A percentile compares a stretch with the other conserved stretches of the same genome.
Conservation (phyloP, 352 stramenopile genomes). For the Elongisporangium anandrum region DNA sequence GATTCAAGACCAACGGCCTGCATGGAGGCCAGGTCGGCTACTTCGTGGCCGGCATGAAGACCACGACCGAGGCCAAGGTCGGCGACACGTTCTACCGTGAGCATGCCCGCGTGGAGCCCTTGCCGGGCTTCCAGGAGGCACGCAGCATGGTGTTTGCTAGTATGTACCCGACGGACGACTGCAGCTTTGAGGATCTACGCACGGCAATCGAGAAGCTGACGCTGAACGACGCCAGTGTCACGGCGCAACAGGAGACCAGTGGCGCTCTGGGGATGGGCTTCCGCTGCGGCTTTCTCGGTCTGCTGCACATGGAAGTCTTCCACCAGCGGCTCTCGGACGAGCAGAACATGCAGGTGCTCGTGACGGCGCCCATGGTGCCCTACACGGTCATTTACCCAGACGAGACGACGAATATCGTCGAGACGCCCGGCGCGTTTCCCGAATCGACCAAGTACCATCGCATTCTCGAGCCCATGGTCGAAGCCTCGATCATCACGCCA, state of each 20-base stretch:
- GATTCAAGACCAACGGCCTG: slow-evolving; percentile 71
- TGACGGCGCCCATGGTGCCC: slow-evolving; percentile 98
- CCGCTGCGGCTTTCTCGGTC: slow-evolving; percentile 95
- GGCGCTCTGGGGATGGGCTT: slow-evolving; percentile 94
- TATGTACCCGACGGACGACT: slow-evolving; percentile 96
- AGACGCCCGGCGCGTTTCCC: slow-evolving; percentile 76
- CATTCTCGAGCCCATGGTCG: slow-evolving; percentile 95
- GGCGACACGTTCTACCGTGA: slow-evolving; percentile 84
- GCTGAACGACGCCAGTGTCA: slow-evolving; percentile 97
- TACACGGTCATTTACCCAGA: slow-evolving; percentile 89
- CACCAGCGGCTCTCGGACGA: slow-evolving; percentile 97
- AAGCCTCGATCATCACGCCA: slow-evolving; percentile 95
- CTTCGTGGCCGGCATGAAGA: slow-evolving; percentile 96
- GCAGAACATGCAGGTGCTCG: slow-evolving; percentile 96
- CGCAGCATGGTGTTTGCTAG: slow-evolving; percentile 98
- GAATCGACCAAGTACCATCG: slow-evolving; percentile 85
- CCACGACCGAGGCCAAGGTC: slow-evolving; percentile 95
- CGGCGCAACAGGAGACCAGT: slow-evolving; percentile 94
- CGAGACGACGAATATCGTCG: slow-evolving; percentile 35
- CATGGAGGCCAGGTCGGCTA: slow-evolving; percentile 96
- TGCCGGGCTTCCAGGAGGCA: slow-evolving; percentile 80
- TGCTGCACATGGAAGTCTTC: slow-evolving; percentile 99
- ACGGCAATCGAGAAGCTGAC: slow-evolving; percentile 94
- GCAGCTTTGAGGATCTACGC: slow-evolving; percentile 95
- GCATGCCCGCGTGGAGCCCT: slow-evolving; percentile 45